Conservation (phyloP, 495 filamentous ascomycete species). For the Articulospora tetracladia region DNA sequence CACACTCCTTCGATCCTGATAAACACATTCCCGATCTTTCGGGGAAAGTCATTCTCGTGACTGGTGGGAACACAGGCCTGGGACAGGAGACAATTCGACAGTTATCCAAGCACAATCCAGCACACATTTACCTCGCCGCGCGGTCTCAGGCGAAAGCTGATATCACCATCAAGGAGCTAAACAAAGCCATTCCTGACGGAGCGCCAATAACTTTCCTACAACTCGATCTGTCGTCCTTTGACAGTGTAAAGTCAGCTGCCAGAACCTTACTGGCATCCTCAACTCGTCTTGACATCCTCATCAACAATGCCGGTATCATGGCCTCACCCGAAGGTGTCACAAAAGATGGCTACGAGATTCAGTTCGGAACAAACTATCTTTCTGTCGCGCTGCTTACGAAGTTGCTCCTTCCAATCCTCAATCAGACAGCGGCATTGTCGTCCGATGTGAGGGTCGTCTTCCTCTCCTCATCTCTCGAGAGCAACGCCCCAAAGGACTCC, state of each 20-base stretch:
- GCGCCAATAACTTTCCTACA: conserved; percentile 18
- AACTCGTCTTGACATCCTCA: conserved; percentile 49
- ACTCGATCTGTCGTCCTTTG: conserved; percentile 23
- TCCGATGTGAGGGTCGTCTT: conserved; percentile 43
- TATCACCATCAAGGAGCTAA: conserved; percentile 45
- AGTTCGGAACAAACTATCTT: conserved; percentile 67
- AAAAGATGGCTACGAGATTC: conserved; percentile 59
- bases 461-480: conserved; percentile 33
- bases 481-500: conserved; percentile 30
- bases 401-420: conserved; percentile 57
- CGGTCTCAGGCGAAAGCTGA: conserved; percentile 50
- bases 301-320: conserved; percentile 71
- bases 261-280: conserved; percentile 9
- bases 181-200: conserved; percentile 30
- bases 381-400: conserved; percentile 65
- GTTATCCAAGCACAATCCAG: conserved; percentile 58
- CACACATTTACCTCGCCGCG: conserved; percentile 59
- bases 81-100: conserved; percentile 60
- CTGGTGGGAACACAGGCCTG: conserved; percentile 57
- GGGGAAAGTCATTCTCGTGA: conserved; percentile 48
- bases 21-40: conserved; percentile 10
- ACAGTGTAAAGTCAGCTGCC: conserved; percentile 18
- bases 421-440: conserved; percentile 32
- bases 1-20: conserved; percentile 29
- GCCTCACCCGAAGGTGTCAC: conserved; percentile 41